Evolutionary conservation across 2,329 filamentous ascomycete genomes (phyloP).

Genomic region (Colletotrichum sp.): DNA sequence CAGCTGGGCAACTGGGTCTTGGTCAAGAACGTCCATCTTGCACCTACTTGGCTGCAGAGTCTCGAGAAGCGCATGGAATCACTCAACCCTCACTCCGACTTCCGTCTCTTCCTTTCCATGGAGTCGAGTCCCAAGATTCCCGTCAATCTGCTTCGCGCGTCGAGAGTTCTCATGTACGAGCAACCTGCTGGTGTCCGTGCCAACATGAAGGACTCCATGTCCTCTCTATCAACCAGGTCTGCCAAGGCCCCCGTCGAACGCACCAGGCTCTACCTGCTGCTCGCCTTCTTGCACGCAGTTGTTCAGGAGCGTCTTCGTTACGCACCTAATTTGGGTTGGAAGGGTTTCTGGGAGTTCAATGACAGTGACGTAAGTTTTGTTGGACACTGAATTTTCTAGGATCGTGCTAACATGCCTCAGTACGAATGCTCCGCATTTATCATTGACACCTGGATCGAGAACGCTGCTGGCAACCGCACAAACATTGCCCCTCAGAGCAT

Average conservation of each 20-base stretch:
- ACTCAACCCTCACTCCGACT: slow-evolving; percentile 90
- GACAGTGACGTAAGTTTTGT: slow-evolving; percentile 86
- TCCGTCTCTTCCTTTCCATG: slow-evolving; percentile 97
- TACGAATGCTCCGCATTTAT: slow-evolving; percentile 98
- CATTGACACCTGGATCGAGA: slow-evolving; percentile 92
- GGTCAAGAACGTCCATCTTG: slow-evolving; percentile 98
- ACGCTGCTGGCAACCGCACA: slow-evolving; percentile 80
- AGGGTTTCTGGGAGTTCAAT: slow-evolving; percentile 99
- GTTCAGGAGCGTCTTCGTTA: slow-evolving; percentile 95
- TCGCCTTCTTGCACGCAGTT: slow-evolving; percentile 95
- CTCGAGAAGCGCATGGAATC: slow-evolving; percentile 96
- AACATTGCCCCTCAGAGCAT: slow-evolving; percentile 94
- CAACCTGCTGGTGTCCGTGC: slow-evolving; percentile 95
- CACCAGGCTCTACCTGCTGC: slow-evolving; percentile 83
- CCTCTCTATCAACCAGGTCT: slow-evolving; percentile 77
- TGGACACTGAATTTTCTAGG: neutral
- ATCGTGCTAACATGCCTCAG: slow-evolving; percentile 44
- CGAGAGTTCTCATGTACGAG: slow-evolving; percentile 95
- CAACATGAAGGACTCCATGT: slow-evolving; percentile 98
- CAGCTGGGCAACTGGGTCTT: slow-evolving; percentile 94
- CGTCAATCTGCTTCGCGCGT: slow-evolving; percentile 91
- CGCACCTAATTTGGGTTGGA: slow-evolving; percentile 93
- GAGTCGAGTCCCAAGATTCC: slow-evolving; percentile 96
- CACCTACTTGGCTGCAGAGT: slow-evolving; percentile 94
- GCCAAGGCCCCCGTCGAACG: slow-evolving; percentile 89